These are phyloP conservation scores for Podospora anserina DNA, from an alignment of 495 filamentous ascomycete species.

Conservation along the genomic window DNA sequence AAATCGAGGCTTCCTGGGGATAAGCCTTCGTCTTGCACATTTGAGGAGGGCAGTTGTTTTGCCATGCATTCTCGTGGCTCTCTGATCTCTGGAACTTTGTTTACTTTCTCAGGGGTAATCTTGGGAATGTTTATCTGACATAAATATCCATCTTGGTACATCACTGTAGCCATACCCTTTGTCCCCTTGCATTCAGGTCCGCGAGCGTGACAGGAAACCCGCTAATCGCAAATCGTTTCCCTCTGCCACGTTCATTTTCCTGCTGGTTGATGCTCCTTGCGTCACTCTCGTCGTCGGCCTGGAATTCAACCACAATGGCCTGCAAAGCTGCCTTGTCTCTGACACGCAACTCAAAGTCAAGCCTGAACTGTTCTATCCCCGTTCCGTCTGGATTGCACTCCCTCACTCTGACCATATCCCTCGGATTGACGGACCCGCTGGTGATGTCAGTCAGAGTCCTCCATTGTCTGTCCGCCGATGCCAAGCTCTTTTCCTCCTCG, in stretches of 20 bases:
- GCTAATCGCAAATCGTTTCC: slow-evolving; percentile 4
- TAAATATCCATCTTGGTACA: background rate
- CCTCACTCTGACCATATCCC: background rate
- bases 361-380: background rate
- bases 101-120: too few species aligned
- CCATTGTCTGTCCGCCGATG: background rate
- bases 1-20: too few species aligned
- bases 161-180: background rate
- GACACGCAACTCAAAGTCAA: background rate
- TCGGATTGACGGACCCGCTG: background rate
- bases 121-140: too few species aligned
- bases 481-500: background rate
- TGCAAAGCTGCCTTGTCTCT: background rate
- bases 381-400: background rate
- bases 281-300: slow-evolving; percentile 2
- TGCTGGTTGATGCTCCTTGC: background rate
- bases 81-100: too few species aligned
- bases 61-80: too few species aligned
- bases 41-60: too few species aligned
- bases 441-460: background rate
- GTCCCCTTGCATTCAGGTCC: slow-evolving; percentile 7
- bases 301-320: slow-evolving; percentile 1
- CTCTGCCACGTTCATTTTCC: background rate
- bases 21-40: too few species aligned
- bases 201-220: slow-evolving; percentile 13